Conservation (phyloP, 2,329 filamentous ascomycete genomes). For the Pseudogymnoascus sp. region DNA sequence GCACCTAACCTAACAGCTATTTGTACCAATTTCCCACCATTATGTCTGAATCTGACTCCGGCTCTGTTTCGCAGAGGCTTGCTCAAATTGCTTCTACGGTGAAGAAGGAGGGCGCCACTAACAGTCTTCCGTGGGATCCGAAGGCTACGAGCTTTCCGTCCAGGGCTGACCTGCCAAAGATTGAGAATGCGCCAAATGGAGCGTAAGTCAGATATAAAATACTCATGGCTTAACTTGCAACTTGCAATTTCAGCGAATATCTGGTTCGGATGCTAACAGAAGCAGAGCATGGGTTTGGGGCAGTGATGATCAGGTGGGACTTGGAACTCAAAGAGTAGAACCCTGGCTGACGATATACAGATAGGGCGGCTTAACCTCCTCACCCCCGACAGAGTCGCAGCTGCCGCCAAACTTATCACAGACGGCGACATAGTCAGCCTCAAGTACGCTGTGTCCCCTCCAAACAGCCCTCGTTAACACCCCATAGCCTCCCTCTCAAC, state of each 20-base stretch:
- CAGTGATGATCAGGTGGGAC: constrained; percentile 23
- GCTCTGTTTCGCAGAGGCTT: constrained; percentile 14
- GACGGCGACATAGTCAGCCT: constrained; percentile 37
- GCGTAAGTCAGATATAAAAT: constrained; percentile 13
- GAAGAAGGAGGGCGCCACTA: constrained; percentile 12
- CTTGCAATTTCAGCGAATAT: neutral
- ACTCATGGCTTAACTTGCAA: neutral
- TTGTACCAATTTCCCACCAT: neutral
- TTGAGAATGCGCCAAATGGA: constrained; percentile 25
- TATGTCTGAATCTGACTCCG: neutral
- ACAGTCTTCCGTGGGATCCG: constrained; percentile 25
- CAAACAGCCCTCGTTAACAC: neutral
- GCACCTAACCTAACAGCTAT: neutral
- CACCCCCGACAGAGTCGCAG: constrained; percentile 36
- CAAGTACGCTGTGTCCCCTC: constrained; percentile 21
- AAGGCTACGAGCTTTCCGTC: constrained; percentile 26
- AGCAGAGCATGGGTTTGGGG: constrained; percentile 28
- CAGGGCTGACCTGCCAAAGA: constrained; percentile 24
- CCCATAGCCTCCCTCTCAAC: constrained; percentile 23
- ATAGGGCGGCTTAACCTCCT: constrained; percentile 41
- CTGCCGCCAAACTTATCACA: constrained; percentile 36
- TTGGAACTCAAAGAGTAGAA: neutral
- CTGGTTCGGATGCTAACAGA: neutral
- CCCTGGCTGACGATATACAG: constrained; percentile 15
- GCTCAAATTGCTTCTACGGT: constrained; percentile 23